Conservation (phyloP, 345 rosid species). For the Lumnitzera racemosa region DNA sequence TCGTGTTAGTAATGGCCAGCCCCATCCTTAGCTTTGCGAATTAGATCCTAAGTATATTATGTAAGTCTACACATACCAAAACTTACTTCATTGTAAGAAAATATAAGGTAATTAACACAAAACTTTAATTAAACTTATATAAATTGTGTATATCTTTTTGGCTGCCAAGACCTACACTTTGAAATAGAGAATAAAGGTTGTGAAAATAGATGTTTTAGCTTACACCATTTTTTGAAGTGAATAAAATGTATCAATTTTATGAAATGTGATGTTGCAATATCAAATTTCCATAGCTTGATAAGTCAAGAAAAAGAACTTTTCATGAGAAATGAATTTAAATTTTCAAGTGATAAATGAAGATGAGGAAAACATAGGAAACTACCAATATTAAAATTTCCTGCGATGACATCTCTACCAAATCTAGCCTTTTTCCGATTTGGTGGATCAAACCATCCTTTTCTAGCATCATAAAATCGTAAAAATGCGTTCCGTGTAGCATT, state of each 20-base stretch:
- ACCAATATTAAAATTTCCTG: conserved; percentile 63
- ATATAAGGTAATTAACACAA: neutral
- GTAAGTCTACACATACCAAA: conserved; percentile 27
- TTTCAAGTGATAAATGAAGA: neutral
- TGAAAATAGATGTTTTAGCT: too few relatives aligned
- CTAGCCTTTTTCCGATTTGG: conserved; percentile 29
- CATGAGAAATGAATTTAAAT: too few relatives aligned
- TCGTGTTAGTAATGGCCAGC: too few relatives aligned
- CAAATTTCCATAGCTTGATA: too few relatives aligned
- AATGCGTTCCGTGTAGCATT: conserved; percentile 45
- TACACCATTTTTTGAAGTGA: too few relatives aligned
- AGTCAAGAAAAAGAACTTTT: too few relatives aligned
- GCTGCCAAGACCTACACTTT: conserved; percentile 26
- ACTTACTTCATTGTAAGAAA: neutral
- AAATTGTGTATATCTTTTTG: conserved; percentile 19
- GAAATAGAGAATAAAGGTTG: conserved; percentile 5
- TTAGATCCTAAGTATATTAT: conserved; percentile 74
- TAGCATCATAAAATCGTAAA: conserved; percentile 45
- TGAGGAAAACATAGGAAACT: neutral
- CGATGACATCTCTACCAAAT: conserved; percentile 40
- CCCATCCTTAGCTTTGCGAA: conserved; percentile 16
- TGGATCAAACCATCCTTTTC: conserved; percentile 25
- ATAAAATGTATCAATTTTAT: too few relatives aligned
- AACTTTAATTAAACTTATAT: neutral
- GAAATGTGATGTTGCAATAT: too few relatives aligned